A percentile compares a stretch with the other conserved stretches of the same genome.
Conservation (phyloP, 129 eudicot species). For the Lactuca sativa region DNA sequence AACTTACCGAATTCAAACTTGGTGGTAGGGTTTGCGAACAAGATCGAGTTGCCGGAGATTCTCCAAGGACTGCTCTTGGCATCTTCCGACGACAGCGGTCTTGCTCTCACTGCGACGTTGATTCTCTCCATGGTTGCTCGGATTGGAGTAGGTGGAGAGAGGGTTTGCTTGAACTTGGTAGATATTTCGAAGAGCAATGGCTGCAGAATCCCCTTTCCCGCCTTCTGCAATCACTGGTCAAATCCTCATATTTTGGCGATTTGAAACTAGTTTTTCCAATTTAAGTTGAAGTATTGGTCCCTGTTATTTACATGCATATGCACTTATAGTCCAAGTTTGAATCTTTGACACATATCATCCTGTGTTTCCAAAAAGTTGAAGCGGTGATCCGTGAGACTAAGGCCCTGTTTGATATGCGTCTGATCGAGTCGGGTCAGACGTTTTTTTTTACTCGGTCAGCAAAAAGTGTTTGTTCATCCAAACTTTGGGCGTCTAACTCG, state of each 20-base stretch:
- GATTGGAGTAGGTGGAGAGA: not conserved
- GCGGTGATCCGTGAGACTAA: too few species aligned
- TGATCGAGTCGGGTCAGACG: too few species aligned
- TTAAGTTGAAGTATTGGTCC: too few species aligned
- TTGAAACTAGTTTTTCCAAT: not conserved
- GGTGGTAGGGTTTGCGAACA: constrained; percentile 51
- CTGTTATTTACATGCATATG: too few species aligned
- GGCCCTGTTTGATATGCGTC: too few species aligned
- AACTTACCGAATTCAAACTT: constrained; percentile 82
- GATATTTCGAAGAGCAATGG: constrained; percentile 13
- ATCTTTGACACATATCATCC: too few species aligned
- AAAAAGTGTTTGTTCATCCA: too few species aligned
- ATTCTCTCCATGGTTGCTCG: constrained; percentile 66
- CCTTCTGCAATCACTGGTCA: constrained; percentile 8
- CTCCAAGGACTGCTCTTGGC: constrained; percentile 82
- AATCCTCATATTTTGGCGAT: not conserved
- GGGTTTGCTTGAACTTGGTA: constrained; percentile 3
- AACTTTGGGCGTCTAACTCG: too few species aligned
- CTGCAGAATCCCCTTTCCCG: constrained; percentile 18
- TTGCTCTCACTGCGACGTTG: constrained; percentile 76
- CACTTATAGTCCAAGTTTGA: too few species aligned
- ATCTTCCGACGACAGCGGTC: constrained; percentile 86
- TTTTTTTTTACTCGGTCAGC: too few species aligned
- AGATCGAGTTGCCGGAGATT: constrained; percentile 71
- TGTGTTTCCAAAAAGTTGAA: too few species aligned